A percentile compares a stretch with the other conserved stretches of the same genome.
Conservation (phyloP, 805 yeast genomes). For the Metschnikowia santaceciliae region DNA sequence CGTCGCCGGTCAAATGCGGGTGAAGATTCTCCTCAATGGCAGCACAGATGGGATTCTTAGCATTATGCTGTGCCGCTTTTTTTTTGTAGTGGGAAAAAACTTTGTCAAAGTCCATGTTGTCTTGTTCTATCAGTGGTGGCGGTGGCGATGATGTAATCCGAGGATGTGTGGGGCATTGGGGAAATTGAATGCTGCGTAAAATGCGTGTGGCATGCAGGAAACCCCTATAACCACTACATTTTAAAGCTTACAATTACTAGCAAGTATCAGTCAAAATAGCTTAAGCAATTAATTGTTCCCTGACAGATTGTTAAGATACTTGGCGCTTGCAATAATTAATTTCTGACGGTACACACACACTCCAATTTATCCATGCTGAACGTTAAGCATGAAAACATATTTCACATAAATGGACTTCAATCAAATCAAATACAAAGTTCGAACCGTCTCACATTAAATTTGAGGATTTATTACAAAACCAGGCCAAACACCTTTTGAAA, state of each 20-base stretch:
- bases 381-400: no score
- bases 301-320: no score
- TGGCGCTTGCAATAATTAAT: no score
- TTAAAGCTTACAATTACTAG: no score
- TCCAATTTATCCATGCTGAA: no score
- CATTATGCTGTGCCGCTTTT: not conserved
- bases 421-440: not conserved
- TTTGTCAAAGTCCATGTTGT: not conserved
- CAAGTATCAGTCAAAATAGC: not conserved
- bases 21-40: conserved; percentile 25
- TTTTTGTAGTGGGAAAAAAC: not conserved
- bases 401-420: no score
- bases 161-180: not conserved
- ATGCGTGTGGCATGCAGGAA: not conserved
- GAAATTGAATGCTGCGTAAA: not conserved
- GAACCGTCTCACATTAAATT: not conserved
- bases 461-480: not conserved
- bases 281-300: no score
- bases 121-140: not conserved
- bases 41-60: conserved; percentile 12
- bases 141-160: not conserved
- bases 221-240: not conserved
- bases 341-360: no score
- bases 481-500: conserved; percentile 16
- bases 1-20: conserved; percentile 36